Evolutionary conservation across 768 basidiomycete genomes (phyloP), one percentile per base, ranked within the genome.

Genomic region (Pluteus cervinus): DNA sequence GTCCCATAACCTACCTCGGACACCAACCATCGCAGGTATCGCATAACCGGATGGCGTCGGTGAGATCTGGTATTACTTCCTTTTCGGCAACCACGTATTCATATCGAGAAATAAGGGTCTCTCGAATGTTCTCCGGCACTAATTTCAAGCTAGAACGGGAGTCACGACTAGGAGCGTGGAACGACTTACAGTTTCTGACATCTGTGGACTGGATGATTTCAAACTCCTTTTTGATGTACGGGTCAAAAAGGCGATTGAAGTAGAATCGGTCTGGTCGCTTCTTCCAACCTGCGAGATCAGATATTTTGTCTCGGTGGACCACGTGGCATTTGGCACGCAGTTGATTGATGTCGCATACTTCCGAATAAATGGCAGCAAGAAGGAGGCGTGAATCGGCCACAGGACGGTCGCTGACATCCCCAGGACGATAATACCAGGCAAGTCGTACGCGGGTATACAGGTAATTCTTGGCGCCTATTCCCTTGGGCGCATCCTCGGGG

Each of bases 211-310:
- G 81, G 37, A 99, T 82, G 49, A 97, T 86, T 58, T 98, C 96
- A 60, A 94, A 97, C 63, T 97, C 93, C 60, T 88, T 87, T 68
- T 94, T 92, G 63, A 97, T 89, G 62, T 94, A 97, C 36, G 92
- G 91, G 66, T 98, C 94, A 56, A 94, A 99, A 20, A 97, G 72
- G 52, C 86, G 81, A 51, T 81, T 81, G 71, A 92, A 99, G 69
- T 93, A 96, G 71, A 99, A 99, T 47, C 88, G 78, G 61, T 99
- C 94, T 2, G 87, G 84, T 29, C 81, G 75, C 60, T 87, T 88
- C 68, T 92, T 97, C 90, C 90, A 97, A 5, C 81, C 83, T 53
- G 86, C 77, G 24, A 96, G 68, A 65, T 97, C 88, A 33, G 87
- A 81, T 51, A 94, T 92, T 67, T 91, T 90, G 71, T 97, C 92